Conservation (phyloP, 495 filamentous ascomycete genomes). For the Hypomontagnella submonticulosa region DNA sequence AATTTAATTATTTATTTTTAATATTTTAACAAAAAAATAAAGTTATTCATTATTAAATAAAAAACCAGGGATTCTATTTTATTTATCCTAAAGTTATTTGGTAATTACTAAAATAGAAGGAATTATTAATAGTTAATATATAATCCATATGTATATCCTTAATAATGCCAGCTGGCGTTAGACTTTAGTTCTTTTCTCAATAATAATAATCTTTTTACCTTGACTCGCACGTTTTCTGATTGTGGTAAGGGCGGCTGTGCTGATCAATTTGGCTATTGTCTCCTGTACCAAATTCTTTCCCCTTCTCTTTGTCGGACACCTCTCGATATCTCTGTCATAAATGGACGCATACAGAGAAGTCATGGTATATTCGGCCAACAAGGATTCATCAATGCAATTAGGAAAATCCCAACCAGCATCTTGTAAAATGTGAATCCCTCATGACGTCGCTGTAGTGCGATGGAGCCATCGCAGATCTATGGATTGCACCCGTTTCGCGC, state of each 20-base stretch:
- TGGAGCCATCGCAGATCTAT: slow-evolving; percentile 8
- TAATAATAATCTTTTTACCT: too few species aligned
- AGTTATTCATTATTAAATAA: too few species aligned
- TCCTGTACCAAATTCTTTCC: slow-evolving; percentile 7
- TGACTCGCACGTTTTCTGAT: too few species aligned
- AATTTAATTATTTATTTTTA: too few species aligned
- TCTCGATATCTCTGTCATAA: neutral
- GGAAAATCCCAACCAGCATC: neutral
- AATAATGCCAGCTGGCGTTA: too few species aligned
- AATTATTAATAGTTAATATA: too few species aligned
- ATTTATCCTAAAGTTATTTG: too few species aligned
- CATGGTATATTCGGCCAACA: slow-evolving; percentile 1
- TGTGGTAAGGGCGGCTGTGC: slow-evolving; percentile 15
- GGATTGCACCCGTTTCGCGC: slow-evolving; percentile 1
- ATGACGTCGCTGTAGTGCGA: slow-evolving; percentile 3
- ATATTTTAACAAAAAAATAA: too few species aligned
- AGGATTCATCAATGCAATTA: slow-evolving; percentile 10
- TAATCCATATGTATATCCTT: too few species aligned
- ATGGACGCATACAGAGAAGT: neutral
- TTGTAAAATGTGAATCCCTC: neutral
- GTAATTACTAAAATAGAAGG: too few species aligned
- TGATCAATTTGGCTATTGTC: slow-evolving; percentile 27
- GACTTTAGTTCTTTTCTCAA: too few species aligned
- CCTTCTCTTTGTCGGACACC: neutral
- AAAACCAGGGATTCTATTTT: too few species aligned